phyloP scores from a whole-genome alignment of 306 rosid species.

The Citrullus amarus region DNA sequence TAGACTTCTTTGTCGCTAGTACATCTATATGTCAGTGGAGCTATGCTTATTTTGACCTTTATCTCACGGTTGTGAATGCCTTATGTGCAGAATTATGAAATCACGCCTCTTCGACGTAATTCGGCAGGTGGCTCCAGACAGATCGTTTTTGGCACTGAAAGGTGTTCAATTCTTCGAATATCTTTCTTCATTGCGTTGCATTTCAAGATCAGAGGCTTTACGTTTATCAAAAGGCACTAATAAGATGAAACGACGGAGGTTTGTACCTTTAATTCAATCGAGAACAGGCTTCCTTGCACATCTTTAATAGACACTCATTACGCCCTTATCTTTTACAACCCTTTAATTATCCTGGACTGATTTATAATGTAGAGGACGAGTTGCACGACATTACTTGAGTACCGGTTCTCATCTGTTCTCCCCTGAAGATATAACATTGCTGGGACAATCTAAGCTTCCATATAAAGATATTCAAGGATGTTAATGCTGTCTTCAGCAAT shows the following conservation, averaged over 20 bases:
- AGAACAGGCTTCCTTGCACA: slow-evolving; percentile 6
- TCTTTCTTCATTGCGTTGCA: slow-evolving; percentile 61
- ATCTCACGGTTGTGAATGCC: background rate
- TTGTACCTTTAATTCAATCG: background rate
- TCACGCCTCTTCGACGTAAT: slow-evolving; percentile 25
- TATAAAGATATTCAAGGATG: slow-evolving; percentile 14
- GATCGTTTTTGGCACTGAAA: slow-evolving; percentile 27
- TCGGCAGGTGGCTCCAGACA: slow-evolving; percentile 45
- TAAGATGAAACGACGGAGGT: slow-evolving; percentile 53
- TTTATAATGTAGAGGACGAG: slow-evolving; percentile 37
- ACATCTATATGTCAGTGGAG: no score
- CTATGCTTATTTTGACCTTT: background rate
- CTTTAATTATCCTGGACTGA: slow-evolving; percentile 10
- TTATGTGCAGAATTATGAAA: slow-evolving; percentile 37
- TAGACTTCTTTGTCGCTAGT: no score
- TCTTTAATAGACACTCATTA: background rate
- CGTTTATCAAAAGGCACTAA: slow-evolving; percentile 37
- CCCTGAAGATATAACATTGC: slow-evolving; percentile 48
- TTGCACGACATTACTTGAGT: slow-evolving; percentile 63
- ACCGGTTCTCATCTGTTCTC: slow-evolving; percentile 36
- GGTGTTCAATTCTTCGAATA: slow-evolving; percentile 47
- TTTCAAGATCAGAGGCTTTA: slow-evolving; percentile 51
- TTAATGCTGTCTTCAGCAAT: slow-evolving; percentile 14
- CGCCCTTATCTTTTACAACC: background rate
- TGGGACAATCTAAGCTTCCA: slow-evolving; percentile 36